Base-by-base conservation (phyloP, 495 filamentous ascomycete species). In the Tuber umbilicatum region DNA sequence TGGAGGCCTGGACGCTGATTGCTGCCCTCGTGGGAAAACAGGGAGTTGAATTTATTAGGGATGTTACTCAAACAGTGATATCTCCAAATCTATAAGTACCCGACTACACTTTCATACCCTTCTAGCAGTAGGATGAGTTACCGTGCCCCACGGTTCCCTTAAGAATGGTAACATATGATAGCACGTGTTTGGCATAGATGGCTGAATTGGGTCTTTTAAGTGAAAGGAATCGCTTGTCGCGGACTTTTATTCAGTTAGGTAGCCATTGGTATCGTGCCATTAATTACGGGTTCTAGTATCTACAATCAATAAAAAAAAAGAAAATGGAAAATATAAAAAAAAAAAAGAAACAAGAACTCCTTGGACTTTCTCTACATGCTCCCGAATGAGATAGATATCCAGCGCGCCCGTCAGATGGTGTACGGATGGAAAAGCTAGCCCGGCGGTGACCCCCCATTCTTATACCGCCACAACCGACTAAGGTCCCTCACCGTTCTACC, bases 381-480 rank as follows among this genome's bases (percentile, higher is more conserved):
- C 4, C 12, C 27, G 3, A 64, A 35, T 3, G 2, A 64, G 50
- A n/a, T 27, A n/a, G 50, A 12, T 64, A 16, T 5, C 14, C 3
- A 27, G 27, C 27, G 4, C 14, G n/a, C n/a, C n/a, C n/a, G n/a
- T n/a, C n/a, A n/a, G n/a, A n/a, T n/a, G n/a, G n/a, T n/a, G 55
- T 35, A 5, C 27, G 12, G 4, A 27, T 35, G 12, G 31, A 19
- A 31, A 35, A 35, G 55, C 55, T 64, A 64, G 31, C 81, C 79
- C 23, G 90, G 90, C 31, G 84, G 90, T 27, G 84, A 86, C 43
- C 84, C 81, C n/a, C 91, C 91, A 83, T 93, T 91, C 69, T 90
- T 84, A 81, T 94, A 94, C 82, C 85, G 80, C 91, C 91, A 94
- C 68, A 94, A 81, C 68, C 91, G 85, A 82, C 90, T 92, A 69